Evolutionary conservation across 495 filamentous ascomycete species (phyloP).

Genomic region (Xylaria sp.): DNA sequence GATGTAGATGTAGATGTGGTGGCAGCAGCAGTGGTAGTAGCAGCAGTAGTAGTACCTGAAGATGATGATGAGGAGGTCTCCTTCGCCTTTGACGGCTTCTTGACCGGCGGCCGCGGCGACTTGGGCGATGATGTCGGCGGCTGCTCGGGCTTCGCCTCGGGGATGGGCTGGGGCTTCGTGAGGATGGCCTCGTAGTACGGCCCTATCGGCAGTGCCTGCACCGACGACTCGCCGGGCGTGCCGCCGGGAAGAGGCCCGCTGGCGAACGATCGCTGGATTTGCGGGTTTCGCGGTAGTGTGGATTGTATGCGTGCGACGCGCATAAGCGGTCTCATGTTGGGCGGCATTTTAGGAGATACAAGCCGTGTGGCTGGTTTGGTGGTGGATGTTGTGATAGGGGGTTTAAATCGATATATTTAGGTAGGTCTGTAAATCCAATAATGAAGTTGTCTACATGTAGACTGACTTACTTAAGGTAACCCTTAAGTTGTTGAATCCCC

Average conservation of each 20-base stretch:
- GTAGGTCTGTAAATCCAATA: background rate
- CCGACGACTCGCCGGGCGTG: constrained; percentile 32
- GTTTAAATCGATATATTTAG: background rate
- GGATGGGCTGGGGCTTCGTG: constrained; percentile 38
- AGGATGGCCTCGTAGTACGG: constrained; percentile 53
- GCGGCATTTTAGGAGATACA: constrained; percentile 30
- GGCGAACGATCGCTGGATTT: constrained; percentile 33
- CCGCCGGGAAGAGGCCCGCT: constrained; percentile 38
- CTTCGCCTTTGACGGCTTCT: constrained; percentile 28
- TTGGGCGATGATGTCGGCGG: constrained; percentile 48
- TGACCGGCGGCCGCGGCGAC: constrained; percentile 35
- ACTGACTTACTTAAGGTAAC: no score
- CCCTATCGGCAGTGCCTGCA: constrained; percentile 23
- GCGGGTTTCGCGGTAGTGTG: constrained; percentile 28
- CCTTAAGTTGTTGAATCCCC: no score
- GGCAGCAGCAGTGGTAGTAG: constrained; percentile 20
- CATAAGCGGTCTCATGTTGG: constrained; percentile 36
- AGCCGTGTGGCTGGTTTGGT: background rate
- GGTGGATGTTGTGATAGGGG: background rate
- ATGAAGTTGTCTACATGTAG: background rate
- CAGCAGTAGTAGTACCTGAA: constrained; percentile 19
- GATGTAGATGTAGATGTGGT: no score
- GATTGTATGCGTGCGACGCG: constrained; percentile 38
- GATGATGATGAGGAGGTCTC: constrained; percentile 29
- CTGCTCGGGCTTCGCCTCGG: constrained; percentile 45